A percentile compares a stretch with the other conserved stretches of the same genome.
Evolutionary conservation across 805 yeast genomes (phyloP).

Genomic region (Maudiozyma serrabonitensis): DNA sequence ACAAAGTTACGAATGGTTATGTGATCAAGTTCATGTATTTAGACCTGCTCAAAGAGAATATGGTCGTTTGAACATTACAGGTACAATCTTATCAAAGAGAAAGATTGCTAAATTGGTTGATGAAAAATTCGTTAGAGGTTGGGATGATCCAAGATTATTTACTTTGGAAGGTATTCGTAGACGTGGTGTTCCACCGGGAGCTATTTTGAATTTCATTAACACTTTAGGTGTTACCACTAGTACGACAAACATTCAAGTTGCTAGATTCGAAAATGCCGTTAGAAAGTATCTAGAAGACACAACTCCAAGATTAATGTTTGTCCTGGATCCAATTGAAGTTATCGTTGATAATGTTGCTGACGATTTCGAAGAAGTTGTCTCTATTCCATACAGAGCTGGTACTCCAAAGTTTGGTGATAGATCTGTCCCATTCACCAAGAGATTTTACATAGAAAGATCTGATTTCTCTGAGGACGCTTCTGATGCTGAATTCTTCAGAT

Average conservation of each 20-base stretch:
- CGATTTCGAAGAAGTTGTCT: conserved; percentile 57
- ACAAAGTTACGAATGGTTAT: conserved; percentile 96
- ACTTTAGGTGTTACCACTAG: conserved; percentile 95
- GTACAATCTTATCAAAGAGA: conserved; percentile 90
- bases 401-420: conserved; percentile 65
- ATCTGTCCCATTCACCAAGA: conserved; percentile 64
- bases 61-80: conserved; percentile 91
- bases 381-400: conserved; percentile 88
- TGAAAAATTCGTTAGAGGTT: conserved; percentile 74
- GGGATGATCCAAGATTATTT: conserved; percentile 97
- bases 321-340: conserved; percentile 77
- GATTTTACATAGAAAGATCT: conserved; percentile 73
- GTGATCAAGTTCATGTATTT: conserved; percentile 89
- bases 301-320: conserved; percentile 91
- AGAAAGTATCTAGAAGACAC: conserved; percentile 81
- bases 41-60: conserved; percentile 99
- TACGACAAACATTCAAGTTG: conserved; percentile 81
- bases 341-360: conserved; percentile 74
- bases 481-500: conserved; percentile 72
- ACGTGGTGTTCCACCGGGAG: conserved; percentile 99
- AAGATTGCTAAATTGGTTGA: conserved; percentile 89
- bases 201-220: conserved; percentile 83
- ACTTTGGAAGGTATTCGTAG: conserved; percentile 91
- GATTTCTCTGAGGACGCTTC: conserved; percentile 65
- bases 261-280: conserved; percentile 81